Evolutionary conservation across 2,329 filamentous ascomycete species (phyloP), one percentile per base, ranked within the genome.

Genomic region (Microsporum ferrugineum): DNA sequence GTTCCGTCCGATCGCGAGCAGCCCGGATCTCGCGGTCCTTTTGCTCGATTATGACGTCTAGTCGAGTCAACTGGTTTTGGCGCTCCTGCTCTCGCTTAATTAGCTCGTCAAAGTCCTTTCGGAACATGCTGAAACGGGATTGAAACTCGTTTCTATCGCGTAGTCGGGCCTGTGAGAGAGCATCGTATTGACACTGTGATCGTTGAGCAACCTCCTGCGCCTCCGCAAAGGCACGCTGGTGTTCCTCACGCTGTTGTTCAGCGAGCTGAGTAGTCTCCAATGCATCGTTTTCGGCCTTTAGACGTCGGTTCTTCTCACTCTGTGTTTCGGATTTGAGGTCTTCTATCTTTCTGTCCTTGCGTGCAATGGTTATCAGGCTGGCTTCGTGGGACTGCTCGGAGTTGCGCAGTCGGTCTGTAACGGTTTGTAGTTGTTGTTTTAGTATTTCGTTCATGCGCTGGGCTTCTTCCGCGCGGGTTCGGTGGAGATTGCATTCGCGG

Each of bases 311-410:
- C 59, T 73, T 74, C 64, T 80, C 77, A 31, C 65, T 68, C n/a
- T 75, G 69, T 4, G 78, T 62, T 63, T 78, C 76, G 2, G 65
- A 61, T 41, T 72, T 73, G 31, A 79, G 62, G 45, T 79, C 77
- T 60, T 79, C 75, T 6, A 79, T 74, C 63, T 78, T 78, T 45
- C 76, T 71, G 63, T 80, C 78, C 64, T 77, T 78, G 53, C 76
- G 73, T 14, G 73, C 69, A 43, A 79, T 72, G n/a, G 77, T 76
- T 34, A 72, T 73, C 12, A 76, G 69, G 63, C 77, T 77, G 34
- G 76, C 74, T 62, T 80, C 78, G 64, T 79, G 74, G 58, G 74
- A 75, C 67, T 60, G 76, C 62, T 77, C 75, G 29, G 75, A 73
- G 58, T 77, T 78, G 43, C 73, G 74, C 45, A 78, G 71, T 3